Conservation (phyloP, 2,329 filamentous ascomycete genomes). For the Chaetomium globosum region DNA sequence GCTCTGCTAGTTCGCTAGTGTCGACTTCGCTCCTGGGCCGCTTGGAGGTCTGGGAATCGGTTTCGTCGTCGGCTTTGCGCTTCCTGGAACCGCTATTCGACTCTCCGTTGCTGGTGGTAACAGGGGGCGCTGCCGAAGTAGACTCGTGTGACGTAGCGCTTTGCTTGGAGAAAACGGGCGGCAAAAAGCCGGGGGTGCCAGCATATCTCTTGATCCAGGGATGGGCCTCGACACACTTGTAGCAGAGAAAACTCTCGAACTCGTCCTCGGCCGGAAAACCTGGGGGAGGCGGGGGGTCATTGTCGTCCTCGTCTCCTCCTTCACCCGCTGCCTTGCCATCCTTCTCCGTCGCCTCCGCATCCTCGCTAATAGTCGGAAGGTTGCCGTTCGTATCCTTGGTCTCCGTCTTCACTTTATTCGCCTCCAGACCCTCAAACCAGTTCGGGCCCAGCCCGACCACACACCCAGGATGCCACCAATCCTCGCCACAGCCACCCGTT, state of each 20-base stretch:
- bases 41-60: constrained; percentile 49
- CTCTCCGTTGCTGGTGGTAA: not conserved
- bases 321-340: constrained; percentile 28
- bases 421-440: constrained; percentile 63
- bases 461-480: constrained; percentile 97
- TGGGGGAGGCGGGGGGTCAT: constrained; percentile 71
- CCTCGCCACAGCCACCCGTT: constrained; percentile 88
- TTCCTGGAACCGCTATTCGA: constrained; percentile 54
- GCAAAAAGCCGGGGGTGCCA: constrained; percentile 75
- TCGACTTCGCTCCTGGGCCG: constrained; percentile 53
- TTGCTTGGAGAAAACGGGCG: constrained; percentile 62
- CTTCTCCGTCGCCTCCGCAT: constrained; percentile 43
- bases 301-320: constrained; percentile 48
- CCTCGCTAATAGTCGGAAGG: constrained; percentile 56
- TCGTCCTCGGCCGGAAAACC: constrained; percentile 88
- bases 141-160: constrained; percentile 32
- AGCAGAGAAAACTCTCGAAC: constrained; percentile 90
- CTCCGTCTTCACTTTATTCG: constrained; percentile 40
- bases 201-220: constrained; percentile 93
- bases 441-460: constrained; percentile 76
- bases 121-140: not conserved
- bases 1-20: constrained; percentile 11
- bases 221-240: constrained; percentile 84
- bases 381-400: constrained; percentile 35
- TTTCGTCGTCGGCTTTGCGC: constrained; percentile 57